Evolutionary conservation across 2,329 filamentous ascomycete genomes (phyloP), one percentile per base, ranked within the genome.

Genomic region (Fusarium sp.): DNA sequence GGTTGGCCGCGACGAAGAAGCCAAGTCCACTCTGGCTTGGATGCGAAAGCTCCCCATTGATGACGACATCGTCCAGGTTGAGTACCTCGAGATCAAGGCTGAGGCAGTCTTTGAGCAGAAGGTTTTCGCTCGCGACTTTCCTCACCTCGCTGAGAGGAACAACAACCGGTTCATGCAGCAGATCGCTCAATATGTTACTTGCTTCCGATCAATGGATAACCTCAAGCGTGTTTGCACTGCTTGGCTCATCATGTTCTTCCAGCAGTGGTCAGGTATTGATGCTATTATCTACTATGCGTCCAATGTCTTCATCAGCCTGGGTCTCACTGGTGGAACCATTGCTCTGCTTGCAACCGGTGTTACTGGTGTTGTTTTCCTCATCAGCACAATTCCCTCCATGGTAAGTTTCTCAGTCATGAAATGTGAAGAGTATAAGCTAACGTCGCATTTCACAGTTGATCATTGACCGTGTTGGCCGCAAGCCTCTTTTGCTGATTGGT

Each of bases 61-160:
- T 64, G 85, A 93, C 72, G 88, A 92, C 48, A 84, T 92, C 0
- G 85, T 95, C 33, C 87, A 92, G 69, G 82, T 93, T 5, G 92
- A 95, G 74, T 93, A 91, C 74, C 85, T 93, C n/a, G 92, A 95
- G 77, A 94, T 95, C 80, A 93, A 93, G 78, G 91, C 92, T 0
- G 91, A 93, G 77, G 89, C 88, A 0, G 78, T 92, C 28, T 95
- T 95, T 71, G 92, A 95, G 78, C 92, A 93, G 79, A 86, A 89
- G 33, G 88, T 88, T 2, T 84, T 91, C 12, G 86, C 87, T 0
- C 89, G 91, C 66, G 84, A 89, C 24, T 85, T 85, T 57, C 84
- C 84, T 3, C 79, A 81, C 13, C 62, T 69, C 9, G 80, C 80
- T 18, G 80, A 80, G 59, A 77, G 81, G 57, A 76, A 79, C 57